Evolutionary conservation across 2,329 filamentous ascomycete genomes (phyloP), one percentile per base, ranked within the genome.

Genomic region (Exophiala sp.): DNA sequence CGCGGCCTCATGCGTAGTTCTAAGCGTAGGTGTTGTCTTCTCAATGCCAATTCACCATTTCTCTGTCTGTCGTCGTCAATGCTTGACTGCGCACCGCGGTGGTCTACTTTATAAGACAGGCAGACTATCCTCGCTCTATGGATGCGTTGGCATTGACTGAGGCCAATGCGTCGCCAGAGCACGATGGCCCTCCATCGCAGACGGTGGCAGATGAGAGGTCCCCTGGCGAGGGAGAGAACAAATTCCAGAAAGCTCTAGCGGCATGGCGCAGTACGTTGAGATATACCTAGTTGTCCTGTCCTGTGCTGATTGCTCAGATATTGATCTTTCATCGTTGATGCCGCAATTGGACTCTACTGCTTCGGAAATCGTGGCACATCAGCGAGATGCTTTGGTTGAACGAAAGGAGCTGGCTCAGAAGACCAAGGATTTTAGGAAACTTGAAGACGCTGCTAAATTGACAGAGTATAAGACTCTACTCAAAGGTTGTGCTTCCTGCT

Each of bases 341-440:
- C 85, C 88, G 24, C 86, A 80, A 58, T 83, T 98, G 56, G 93
- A 98, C 69, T 85, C 84, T 52, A 91, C 89, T 2, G 93, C 93
- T n/a, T 91, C 90, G 9, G 93, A 97, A 63, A 88, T 98, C 55
- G 88, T 97, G 45, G 75, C 86, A 41, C 89, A 95, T 66, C 94
- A 98, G 66, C 81, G 90, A 62, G 93, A 97, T 68, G 88, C 91
- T n/a, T 85, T 95, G 3, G 84, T 96, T 0, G 91, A 98, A 67
- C 80, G 93, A 46, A 98, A 98, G 66, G 94, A 98, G 54, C 75
- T 98, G 16, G 93, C 94, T n/a, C 90, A 96, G 65, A 97, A 96
- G 76, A 98, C 93, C 1, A 98, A 98, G 64, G 91, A 97, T 63
- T 98, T 97, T 62, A 79, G 90, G 54, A 97, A 96, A 68, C 78